Conservation (phyloP, 2,329 filamentous ascomycete genomes). For the Xylaria sp. region DNA sequence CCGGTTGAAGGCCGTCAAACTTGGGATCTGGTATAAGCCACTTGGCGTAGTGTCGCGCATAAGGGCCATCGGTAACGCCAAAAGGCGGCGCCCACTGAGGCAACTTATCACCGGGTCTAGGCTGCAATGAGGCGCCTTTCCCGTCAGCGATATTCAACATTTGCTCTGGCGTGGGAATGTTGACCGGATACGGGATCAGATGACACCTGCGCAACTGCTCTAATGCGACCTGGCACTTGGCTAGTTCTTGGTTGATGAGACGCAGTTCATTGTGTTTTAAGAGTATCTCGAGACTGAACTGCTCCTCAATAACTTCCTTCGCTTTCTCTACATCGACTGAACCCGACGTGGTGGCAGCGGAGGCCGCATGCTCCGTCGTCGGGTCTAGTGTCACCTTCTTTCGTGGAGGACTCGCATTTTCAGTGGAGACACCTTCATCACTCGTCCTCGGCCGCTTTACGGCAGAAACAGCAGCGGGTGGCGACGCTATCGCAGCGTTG, state of each 20-base stretch:
- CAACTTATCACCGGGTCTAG: constrained; percentile 69
- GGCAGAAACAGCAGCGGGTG: constrained; percentile 43
- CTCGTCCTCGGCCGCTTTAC: constrained; percentile 59
- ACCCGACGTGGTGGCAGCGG: constrained; percentile 22
- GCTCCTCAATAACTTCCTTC: constrained; percentile 80
- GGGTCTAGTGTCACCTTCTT: constrained; percentile 47
- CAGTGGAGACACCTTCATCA: constrained; percentile 43
- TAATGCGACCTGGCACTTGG: constrained; percentile 91
- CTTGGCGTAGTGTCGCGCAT: constrained; percentile 92
- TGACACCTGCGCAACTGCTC: constrained; percentile 94
- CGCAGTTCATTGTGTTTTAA: constrained; percentile 95
- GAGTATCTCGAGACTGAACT: constrained; percentile 91
- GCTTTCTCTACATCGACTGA: constrained; percentile 61
- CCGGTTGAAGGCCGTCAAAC: constrained; percentile 77
- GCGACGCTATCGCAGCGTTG: constrained; percentile 51
- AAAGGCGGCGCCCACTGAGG: constrained; percentile 87
- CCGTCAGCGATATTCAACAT: constrained; percentile 79
- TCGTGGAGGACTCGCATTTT: constrained; percentile 46
- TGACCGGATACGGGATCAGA: constrained; percentile 87
- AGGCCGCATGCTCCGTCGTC: constrained; percentile 36
- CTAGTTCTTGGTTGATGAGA: constrained; percentile 93
- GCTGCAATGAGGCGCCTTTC: constrained; percentile 75
- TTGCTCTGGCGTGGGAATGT: constrained; percentile 72
- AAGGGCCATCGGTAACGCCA: constrained; percentile 91
- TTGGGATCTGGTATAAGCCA: constrained; percentile 91